Evolutionary conservation across 2,329 filamentous ascomycete species (phyloP), one percentile per base, ranked within the genome.

Genomic region (Diaporthe citriasiana): DNA sequence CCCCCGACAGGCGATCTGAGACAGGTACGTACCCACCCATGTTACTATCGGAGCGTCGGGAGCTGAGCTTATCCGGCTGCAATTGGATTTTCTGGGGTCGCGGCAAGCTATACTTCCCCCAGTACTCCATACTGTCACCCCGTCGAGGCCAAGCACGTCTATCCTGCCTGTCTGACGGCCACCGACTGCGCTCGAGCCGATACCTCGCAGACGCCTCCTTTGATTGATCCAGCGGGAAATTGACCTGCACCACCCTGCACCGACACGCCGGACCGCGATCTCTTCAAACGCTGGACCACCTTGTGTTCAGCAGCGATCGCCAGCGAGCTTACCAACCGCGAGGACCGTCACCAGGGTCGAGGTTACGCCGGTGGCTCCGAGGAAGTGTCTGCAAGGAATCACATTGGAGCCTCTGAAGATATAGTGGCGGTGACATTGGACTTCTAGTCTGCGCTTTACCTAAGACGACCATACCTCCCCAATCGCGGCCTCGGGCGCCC

Each of bases 51-150:
- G 70, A 59, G 45, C 17, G n/a, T 71, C 70, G 70, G 70, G 59
- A 71, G 56, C 45, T 63, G 56, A 71, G 56, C 70, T 71, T 59
- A 53, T 71, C 70, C 70, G 70, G 47, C 56, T 33, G 53, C 35
- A 53, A 45, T n/a, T 51, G 59, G 70, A 63, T 71, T 71, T 71
- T 71, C 56, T 55, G 70, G 70, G 56, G 63, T 71, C 56, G 45
- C 17, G 30, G 47, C 47, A 25, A 71, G 70, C 35, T 55, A 53
- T 53, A 33, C 33, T 38, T 22, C 63, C 35, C 35, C 56, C 25
- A 50, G 25, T 60, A 25, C 47, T 35, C 56, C 45, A 63, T 38
- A 33, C 59, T 47, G 40, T 27, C 7, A 30, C 10, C n/a, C 30
- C 56, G 13, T 42, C 47, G 47, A 30, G 63, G 47, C 45, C 40